These are phyloP conservation scores for Mollisia scopiformis DNA, from an alignment of 2,329 filamentous ascomycete species.

Conservation along the genomic window DNA sequence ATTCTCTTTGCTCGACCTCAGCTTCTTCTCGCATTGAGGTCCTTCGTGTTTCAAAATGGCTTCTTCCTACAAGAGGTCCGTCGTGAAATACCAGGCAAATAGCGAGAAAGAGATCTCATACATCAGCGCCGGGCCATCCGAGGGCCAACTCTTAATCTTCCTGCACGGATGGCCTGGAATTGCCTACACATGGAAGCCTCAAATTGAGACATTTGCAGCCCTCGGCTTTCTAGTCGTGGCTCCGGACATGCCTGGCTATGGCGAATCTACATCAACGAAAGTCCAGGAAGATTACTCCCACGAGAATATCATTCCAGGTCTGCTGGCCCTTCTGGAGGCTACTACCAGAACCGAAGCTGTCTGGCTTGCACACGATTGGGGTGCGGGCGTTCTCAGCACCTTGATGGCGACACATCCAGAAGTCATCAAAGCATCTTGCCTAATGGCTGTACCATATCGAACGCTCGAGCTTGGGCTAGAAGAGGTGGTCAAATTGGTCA, in stretches of 20 bases:
- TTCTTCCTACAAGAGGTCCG: not conserved
- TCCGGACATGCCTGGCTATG: not conserved
- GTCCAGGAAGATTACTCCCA: not conserved
- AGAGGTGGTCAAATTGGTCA: not conserved
- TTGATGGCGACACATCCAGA: conserved; percentile 1
- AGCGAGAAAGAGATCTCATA: not conserved
- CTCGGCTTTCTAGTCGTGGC: not conserved
- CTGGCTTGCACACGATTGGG: not conserved
- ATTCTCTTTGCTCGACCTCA: no score
- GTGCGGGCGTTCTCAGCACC: not conserved
- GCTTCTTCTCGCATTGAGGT: no score
- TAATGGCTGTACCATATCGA: conserved; percentile 3
- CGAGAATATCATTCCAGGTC: not conserved
- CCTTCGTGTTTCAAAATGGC: not conserved
- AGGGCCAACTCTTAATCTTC: not conserved
- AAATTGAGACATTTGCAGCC: not conserved
- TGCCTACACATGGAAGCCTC: not conserved
- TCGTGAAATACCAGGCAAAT: not conserved
- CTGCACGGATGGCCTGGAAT: not conserved
- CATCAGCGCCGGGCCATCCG: not conserved
- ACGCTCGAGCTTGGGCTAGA: conserved; percentile 5
- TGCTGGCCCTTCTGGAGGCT: not conserved
- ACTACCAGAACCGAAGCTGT: not conserved
- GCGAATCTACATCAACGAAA: not conserved
- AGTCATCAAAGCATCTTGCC: not conserved